phyloP scores from a whole-genome alignment of 2,329 filamentous ascomycete genomes.

The Botrytis hyacinthi region DNA sequence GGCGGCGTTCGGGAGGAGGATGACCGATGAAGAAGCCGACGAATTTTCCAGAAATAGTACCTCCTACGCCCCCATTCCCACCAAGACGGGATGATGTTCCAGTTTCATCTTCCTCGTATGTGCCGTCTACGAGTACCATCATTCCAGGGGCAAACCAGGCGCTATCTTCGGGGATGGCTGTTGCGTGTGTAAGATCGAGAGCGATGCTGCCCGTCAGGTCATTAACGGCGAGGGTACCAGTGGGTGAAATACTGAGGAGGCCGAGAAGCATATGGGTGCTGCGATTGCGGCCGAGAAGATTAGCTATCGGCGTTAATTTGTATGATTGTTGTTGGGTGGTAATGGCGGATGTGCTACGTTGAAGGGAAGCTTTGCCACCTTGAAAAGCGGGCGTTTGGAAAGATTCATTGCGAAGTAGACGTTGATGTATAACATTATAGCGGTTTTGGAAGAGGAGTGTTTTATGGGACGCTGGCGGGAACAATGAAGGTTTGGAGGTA shows the following conservation, averaged over 20 bases:
- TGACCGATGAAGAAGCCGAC: constrained; percentile 88
- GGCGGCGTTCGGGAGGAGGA: constrained; percentile 83
- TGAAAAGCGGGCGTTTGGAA: constrained; percentile 82
- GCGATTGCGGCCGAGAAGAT: constrained; percentile 74
- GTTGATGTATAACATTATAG: constrained; percentile 89
- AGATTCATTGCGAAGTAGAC: constrained; percentile 85
- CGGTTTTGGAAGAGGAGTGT: constrained; percentile 83
- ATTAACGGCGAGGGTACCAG: constrained; percentile 76
- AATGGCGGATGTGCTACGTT: constrained; percentile 56
- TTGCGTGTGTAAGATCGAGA: constrained; percentile 77
- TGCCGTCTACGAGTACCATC: constrained; percentile 90
- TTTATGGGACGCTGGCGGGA: constrained; percentile 78
- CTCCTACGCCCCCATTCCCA: constrained; percentile 78
- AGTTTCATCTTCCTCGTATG: constrained; percentile 92
- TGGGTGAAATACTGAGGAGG: constrained; percentile 75
- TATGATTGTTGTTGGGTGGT: constrained; percentile 62
- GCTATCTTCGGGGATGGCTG: constrained; percentile 77
- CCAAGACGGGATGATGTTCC: constrained; percentile 67
- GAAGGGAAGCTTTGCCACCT: constrained; percentile 54
- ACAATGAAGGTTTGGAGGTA: constrained; percentile 61
- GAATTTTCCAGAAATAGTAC: constrained; percentile 88
- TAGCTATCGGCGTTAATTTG: constrained; percentile 83
- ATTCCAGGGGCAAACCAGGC: constrained; percentile 95
- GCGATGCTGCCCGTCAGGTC: constrained; percentile 87
- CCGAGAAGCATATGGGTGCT: constrained; percentile 84